Evolutionary conservation across 768 basidiomycete genomes (phyloP).

Genomic region (Podaxis sp.): DNA sequence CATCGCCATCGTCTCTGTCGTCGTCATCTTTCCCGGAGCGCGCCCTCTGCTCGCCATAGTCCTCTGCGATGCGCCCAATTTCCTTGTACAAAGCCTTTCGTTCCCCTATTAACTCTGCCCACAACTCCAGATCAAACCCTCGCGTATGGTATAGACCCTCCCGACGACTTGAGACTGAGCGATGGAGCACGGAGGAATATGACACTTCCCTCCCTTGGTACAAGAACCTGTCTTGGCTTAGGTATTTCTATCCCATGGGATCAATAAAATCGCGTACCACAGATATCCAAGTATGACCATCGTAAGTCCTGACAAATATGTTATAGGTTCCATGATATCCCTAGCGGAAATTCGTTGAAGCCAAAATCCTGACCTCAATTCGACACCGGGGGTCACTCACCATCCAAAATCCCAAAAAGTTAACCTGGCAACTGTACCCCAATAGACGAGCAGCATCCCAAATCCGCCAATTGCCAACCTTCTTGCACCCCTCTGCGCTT

Average conservation of each 20-base stretch:
- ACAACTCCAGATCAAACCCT: slow-evolving; percentile 63
- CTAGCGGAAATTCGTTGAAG: too few species aligned
- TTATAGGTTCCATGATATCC: slow-evolving; percentile 59
- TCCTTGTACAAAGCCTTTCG: slow-evolving; percentile 48
- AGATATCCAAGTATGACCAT: slow-evolving; percentile 61
- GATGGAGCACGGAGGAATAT: slow-evolving; percentile 60
- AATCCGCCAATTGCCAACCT: too few species aligned
- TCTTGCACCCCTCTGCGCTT: too few species aligned
- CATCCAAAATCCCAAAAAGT: too few species aligned
- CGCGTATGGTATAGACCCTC: slow-evolving; percentile 54
- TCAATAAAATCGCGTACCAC: slow-evolving; percentile 35
- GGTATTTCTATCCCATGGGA: background rate
- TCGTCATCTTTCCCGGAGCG: too few species aligned
- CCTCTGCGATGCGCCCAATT: slow-evolving; percentile 57
- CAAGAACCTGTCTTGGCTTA: slow-evolving; percentile 41
- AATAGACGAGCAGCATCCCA: too few species aligned
- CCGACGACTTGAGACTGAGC: slow-evolving; percentile 57
- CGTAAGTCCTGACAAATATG: slow-evolving; percentile 61
- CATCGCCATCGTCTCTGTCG: too few species aligned
- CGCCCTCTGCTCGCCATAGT: slow-evolving; percentile 47
- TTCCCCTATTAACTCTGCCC: slow-evolving; percentile 54
- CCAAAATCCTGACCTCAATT: too few species aligned
- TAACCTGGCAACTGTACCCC: too few species aligned
- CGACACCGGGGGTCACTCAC: too few species aligned
- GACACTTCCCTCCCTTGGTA: slow-evolving; percentile 65